These are phyloP conservation scores for Paramecium sexaurelia DNA, from an alignment of 73 alveolate genomes.

Conservation along the genomic window DNA sequence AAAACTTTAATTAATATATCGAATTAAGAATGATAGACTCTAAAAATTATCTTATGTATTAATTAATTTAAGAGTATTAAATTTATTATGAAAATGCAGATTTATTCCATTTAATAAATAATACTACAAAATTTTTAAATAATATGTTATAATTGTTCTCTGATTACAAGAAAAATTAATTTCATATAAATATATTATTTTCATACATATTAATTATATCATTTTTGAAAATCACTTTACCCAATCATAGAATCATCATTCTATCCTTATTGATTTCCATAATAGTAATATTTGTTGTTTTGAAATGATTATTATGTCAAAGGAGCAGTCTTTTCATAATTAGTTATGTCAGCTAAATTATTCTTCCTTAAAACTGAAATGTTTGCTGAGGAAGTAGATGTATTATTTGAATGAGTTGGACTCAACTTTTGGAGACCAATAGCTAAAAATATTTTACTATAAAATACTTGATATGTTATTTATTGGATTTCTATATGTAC, in stretches of 20 bases:
- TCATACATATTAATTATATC: not conserved
- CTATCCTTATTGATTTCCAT: not conserved
- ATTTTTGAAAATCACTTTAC: not conserved
- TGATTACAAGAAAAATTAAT: no score
- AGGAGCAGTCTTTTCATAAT: constrained; percentile 40
- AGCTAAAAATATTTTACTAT: not conserved
- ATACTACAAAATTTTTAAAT: no score
- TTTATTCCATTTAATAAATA: no score
- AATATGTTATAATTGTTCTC: no score
- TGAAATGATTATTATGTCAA: not conserved
- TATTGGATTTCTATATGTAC: constrained; percentile 55
- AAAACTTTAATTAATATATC: no score
- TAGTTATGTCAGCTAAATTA: constrained; percentile 65
- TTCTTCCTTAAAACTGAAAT: constrained; percentile 28
- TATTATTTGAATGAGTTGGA: constrained; percentile 60
- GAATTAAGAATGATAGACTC: no score
- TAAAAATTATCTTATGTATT: no score
- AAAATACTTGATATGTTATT: constrained; percentile 31
- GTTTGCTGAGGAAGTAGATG: constrained; percentile 55
- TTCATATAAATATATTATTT: not conserved
- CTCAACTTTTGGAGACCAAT: constrained; percentile 35
- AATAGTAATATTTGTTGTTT: not conserved
- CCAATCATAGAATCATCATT: not conserved
- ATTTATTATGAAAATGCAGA: no score
- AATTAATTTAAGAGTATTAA: no score